Base-by-base conservation (phyloP, 2,329 filamentous ascomycete species). In the Sporothrix phasma region DNA sequence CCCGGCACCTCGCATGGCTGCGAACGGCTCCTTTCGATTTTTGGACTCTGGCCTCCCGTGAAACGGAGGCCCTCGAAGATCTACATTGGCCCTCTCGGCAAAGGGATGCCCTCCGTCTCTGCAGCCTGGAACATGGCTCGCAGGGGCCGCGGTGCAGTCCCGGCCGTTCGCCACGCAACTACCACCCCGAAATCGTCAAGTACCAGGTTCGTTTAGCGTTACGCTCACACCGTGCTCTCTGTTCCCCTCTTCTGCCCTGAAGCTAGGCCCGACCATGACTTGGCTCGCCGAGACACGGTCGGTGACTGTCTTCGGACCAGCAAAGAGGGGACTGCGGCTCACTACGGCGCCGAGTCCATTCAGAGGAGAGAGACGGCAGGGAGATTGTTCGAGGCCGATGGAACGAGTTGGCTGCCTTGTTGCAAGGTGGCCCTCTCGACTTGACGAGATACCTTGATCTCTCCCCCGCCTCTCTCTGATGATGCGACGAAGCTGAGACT, bases 301-400 rank as follows among this genome's bases (percentile, higher is more conserved):
- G 7, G 39, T 17, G n/a, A n/a, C 37, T 53, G 46, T 13, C 17
- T 19, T 39, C 45, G 41, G 34, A 24, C 17, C 47, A 39, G 41
- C 46, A 31, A 24, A 15, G 34, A 8, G 58, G 68, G 67, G 69
- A 79, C 73, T 80, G 83, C 79, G 84, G 84, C 83, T 91, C 88
- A 92, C 89, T 92, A 90, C 89, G 89, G 89, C 87, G 89, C 89
- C 71, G 81, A 90, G 78, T 86, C 76, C 77, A 80, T 75, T 74
- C 75, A 75, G 74, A 10, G 54, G 39, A 56, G 46, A 47, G 45
- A 19, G 29, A 37, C 43, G 13, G 15, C 34, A 58, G 53, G n/a
- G 34, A 39, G 39, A 43, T 24, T 13, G 2, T 29, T 8, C 39
- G 54, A 45, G 64, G 66, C 29, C 15, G 62, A 41, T 29, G 49